Evolutionary conservation across 1,284 basidiomycete genomes (phyloP).

Genomic region (Ustilago esculenta): DNA sequence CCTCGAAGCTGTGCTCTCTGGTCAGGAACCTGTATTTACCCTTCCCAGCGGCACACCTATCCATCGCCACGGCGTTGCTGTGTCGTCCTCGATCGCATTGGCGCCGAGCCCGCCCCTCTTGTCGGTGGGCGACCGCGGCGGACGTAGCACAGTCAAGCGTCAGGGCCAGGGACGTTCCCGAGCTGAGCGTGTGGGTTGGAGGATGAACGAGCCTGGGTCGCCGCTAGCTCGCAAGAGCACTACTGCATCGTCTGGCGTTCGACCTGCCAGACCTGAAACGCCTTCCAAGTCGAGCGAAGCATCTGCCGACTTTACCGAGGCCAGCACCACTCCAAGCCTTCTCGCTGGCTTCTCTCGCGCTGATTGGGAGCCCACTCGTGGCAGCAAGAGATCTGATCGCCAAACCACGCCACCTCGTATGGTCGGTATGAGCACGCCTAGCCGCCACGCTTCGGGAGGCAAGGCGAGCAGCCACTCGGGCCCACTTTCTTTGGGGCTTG

Average conservation of each 20-base stretch:
- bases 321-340: slow-evolving; percentile 42
- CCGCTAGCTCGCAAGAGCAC: slow-evolving; percentile 59
- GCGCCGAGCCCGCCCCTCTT: slow-evolving; percentile 51
- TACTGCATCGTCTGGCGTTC: slow-evolving; percentile 38
- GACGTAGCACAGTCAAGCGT: slow-evolving; percentile 45
- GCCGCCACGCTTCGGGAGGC: slow-evolving; percentile 42
- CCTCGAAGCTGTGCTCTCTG: slow-evolving; percentile 28
- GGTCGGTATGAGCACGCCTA: slow-evolving; percentile 42
- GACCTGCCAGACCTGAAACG: slow-evolving; percentile 38
- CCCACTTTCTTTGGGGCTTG: slow-evolving; percentile 33
- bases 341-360: slow-evolving; percentile 46
- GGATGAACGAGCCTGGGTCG: slow-evolving; percentile 55
- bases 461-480: slow-evolving; percentile 38
- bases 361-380: slow-evolving; percentile 41
- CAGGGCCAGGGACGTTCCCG: slow-evolving; percentile 49
- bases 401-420: slow-evolving; percentile 33
- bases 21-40: slow-evolving; percentile 47
- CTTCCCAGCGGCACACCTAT: slow-evolving; percentile 45
- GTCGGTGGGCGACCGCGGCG: slow-evolving; percentile 34
- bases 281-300: slow-evolving; percentile 31
- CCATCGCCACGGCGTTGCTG: slow-evolving; percentile 39
- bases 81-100: slow-evolving; percentile 53
- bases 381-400: slow-evolving; percentile 17
- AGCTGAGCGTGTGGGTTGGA: slow-evolving; percentile 52
- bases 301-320: slow-evolving; percentile 39